Conservation (phyloP, 768 basidiomycete genomes). For the Suillus subluteus region DNA sequence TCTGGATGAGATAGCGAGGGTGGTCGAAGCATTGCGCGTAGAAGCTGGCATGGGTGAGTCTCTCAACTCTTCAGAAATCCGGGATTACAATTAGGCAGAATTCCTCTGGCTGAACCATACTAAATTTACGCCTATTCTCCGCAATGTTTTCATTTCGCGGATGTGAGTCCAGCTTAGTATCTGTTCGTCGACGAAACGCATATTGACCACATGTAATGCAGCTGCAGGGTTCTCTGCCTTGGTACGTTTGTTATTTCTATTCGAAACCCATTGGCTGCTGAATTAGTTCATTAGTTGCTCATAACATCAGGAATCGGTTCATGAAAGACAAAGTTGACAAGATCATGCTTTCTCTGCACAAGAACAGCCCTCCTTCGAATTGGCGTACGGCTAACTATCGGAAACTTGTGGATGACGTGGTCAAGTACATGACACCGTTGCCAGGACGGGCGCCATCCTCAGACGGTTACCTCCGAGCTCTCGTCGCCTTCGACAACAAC, state of each 20-base stretch:
- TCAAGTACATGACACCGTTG: not conserved
- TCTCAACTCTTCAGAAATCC: not conserved
- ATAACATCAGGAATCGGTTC: slow-evolving; percentile 29
- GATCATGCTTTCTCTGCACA: slow-evolving; percentile 17
- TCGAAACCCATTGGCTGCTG: not conserved
- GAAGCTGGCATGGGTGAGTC: slow-evolving; percentile 33
- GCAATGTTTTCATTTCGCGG: slow-evolving; percentile 48
- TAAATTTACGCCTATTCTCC: slow-evolving; percentile 24
- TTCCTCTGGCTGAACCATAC: slow-evolving; percentile 15
- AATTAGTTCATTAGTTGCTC: slow-evolving; percentile 30
- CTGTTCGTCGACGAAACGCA: not conserved
- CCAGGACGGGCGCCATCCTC: not conserved
- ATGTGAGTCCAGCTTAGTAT: slow-evolving; percentile 40
- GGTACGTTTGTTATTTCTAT: slow-evolving; percentile 37
- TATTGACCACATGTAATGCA: slow-evolving; percentile 24
- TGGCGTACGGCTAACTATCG: slow-evolving; percentile 17
- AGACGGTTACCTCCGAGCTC: slow-evolving; percentile 18
- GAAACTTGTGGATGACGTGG: slow-evolving; percentile 10
- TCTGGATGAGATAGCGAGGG: slow-evolving; percentile 20
- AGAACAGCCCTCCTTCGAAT: not conserved
- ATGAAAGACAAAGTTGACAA: slow-evolving; percentile 12
- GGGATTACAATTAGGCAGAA: not conserved
- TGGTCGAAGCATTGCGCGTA: slow-evolving; percentile 34
- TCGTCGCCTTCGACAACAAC: slow-evolving; percentile 20
- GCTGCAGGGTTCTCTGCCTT: slow-evolving; percentile 51